Base-by-base conservation (phyloP, 148 eudicot genomes). In the Linanthus parryae region DNA sequence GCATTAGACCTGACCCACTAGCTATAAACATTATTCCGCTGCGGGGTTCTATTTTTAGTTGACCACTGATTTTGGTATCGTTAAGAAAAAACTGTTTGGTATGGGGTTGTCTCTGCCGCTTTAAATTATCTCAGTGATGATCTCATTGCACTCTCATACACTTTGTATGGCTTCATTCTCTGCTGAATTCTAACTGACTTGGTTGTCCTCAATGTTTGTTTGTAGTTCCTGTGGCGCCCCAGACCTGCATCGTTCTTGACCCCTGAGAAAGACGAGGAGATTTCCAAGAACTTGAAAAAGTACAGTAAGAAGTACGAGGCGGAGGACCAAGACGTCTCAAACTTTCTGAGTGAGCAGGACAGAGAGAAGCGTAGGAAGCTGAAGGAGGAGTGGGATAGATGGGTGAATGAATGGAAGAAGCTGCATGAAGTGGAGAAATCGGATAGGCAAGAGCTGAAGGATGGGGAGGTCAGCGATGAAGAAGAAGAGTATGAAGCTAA, bases 291-390 rank as follows among this genome's bases (percentile, higher is more conserved):
- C 52, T 48, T 92, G 41, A 87, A 81, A 75, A 84, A 84, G 46
- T 92, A 84, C 65, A 87, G 90, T 57, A 92, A 83, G 78, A 92
- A 79, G 68, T 87, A 87, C 22, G 98, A 87, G 58, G 96, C 79
- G 0, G 91, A 88, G 54, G 99, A 88, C 61, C 96, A 92, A 33
- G 99, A 92, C 37, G 90, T 92, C 8, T 84, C 91, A 0, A 22
- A 79, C 71, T 64, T 72, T 8, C 66, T 88, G 54, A 84, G 95
- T n/a, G 95, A 84, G 66, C 96, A 92, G 68, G 99, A 92, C 8
- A 76, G 99, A 0, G 96, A 88, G 77, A 88, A 78, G 74, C 66
- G 95, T 34, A 82, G 67, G 72, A 44, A 56, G 62, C 57, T 88
- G 72, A 88, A 88, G 80, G 96, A 87, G 26, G 95, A 84, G 36